Evolutionary conservation across 2,329 filamentous ascomycete genomes (phyloP).

Genomic region (Gaeumannomyces tritici): DNA sequence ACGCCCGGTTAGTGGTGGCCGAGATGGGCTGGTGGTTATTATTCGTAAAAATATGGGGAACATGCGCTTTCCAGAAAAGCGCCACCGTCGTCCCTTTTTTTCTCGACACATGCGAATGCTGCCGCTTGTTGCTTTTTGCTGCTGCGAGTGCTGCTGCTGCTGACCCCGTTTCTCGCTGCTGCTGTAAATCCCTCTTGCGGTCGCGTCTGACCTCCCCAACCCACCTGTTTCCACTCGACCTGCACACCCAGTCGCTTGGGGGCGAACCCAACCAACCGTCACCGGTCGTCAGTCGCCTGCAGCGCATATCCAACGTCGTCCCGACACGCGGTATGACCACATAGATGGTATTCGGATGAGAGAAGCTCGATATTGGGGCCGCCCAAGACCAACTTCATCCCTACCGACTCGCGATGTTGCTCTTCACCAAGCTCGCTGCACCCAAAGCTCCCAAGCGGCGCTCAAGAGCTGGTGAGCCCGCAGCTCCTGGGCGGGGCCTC

Average conservation of each 20-base stretch:
- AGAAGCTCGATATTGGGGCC: background rate
- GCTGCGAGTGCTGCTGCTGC: background rate
- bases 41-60: background rate
- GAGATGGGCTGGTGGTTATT: background rate
- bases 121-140: too few species aligned
- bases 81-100: background rate
- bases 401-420: constrained; percentile 29
- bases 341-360: background rate
- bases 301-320: background rate
- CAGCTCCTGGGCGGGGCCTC: too few species aligned
- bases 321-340: background rate
- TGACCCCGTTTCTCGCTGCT: background rate
- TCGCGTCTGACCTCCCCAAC: background rate
- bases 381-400: background rate
- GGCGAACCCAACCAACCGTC: background rate
- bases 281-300: background rate
- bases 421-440: constrained; percentile 43
- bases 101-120: background rate
- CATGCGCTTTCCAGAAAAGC: too few species aligned
- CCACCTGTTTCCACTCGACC: background rate
- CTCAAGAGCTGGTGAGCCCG: constrained; percentile 39
- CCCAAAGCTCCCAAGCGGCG: constrained; percentile 46
- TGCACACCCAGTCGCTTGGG: background rate
- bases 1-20: background rate
- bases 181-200: background rate